Percentiles rank a stretch among this genome's conserved stretches.
phyloP scores from a whole-genome alignment of 2,329 filamentous ascomycete genomes.

The Setomelanomma holmii region DNA sequence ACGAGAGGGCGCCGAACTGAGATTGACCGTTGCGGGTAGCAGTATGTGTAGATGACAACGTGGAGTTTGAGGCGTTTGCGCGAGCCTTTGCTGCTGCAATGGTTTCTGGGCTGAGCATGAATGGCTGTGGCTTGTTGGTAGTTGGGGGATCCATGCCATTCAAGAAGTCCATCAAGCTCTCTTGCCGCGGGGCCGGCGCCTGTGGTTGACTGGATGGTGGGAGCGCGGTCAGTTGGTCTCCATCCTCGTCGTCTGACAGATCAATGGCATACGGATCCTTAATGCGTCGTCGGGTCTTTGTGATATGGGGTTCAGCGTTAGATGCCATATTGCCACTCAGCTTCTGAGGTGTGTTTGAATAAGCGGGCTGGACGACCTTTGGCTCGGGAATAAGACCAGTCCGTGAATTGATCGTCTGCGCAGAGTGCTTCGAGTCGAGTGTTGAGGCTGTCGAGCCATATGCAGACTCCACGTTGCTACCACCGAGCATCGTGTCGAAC shows the following conservation, averaged over 20 bases:
- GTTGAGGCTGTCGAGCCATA: slow-evolving; percentile 46
- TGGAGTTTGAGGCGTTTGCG: slow-evolving; percentile 24
- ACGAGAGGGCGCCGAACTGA: slow-evolving; percentile 19
- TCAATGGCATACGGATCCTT: slow-evolving; percentile 96
- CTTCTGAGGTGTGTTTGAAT: slow-evolving; percentile 46
- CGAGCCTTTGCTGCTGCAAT: slow-evolving; percentile 44
- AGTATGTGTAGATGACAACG: slow-evolving; percentile 21
- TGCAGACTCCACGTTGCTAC: slow-evolving; percentile 40
- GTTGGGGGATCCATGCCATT: slow-evolving; percentile 71
- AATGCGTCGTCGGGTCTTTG: slow-evolving; percentile 77
- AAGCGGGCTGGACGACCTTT: slow-evolving; percentile 44
- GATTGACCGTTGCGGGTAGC: slow-evolving; percentile 22
- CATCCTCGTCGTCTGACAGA: slow-evolving; percentile 53
- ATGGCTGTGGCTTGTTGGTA: slow-evolving; percentile 39
- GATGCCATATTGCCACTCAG: slow-evolving; percentile 41
- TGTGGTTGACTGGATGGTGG: slow-evolving; percentile 43
- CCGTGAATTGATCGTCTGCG: slow-evolving; percentile 74
- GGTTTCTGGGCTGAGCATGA: slow-evolving; percentile 40
- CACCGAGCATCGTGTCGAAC: slow-evolving; percentile 54
- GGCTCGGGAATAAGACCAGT: slow-evolving; percentile 66
- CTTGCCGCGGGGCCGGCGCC: slow-evolving; percentile 32
- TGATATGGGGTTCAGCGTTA: slow-evolving; percentile 62
- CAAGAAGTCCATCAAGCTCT: slow-evolving; percentile 77
- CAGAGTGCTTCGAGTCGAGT: slow-evolving; percentile 50
- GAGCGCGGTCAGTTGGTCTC: slow-evolving; percentile 59